A percentile compares a stretch with the other conserved stretches of the same genome.
Conservation (phyloP, 495 filamentous ascomycete genomes). For the Trypethelium eluteriae region DNA sequence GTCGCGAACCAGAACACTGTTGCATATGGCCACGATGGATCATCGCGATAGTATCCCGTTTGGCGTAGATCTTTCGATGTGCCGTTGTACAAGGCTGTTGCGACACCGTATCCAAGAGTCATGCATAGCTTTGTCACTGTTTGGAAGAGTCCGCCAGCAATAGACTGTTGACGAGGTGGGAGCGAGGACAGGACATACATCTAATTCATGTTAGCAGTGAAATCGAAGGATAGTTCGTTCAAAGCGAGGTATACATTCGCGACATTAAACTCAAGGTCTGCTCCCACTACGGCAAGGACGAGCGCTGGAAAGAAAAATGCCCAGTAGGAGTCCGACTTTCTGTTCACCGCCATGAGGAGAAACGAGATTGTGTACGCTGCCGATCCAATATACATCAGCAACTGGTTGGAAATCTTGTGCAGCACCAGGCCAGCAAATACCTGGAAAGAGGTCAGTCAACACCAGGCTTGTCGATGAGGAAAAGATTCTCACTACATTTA, state of each 20-base stretch:
- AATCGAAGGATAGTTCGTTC: neutral
- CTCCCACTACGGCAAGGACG: slow-evolving; percentile 33
- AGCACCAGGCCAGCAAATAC: slow-evolving; percentile 34
- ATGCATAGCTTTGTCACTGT: slow-evolving; percentile 34
- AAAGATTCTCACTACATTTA: slow-evolving; percentile 25
- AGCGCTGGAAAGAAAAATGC: slow-evolving; percentile 35
- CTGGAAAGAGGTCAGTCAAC: neutral
- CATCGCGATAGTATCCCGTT: slow-evolving; percentile 28
- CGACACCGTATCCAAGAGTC: slow-evolving; percentile 34
- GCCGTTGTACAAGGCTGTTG: slow-evolving; percentile 35
- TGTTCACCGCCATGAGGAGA: slow-evolving; percentile 31
- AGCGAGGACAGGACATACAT: slow-evolving; percentile 40
- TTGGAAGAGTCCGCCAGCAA: slow-evolving; percentile 38
- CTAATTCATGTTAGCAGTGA: slow-evolving; percentile 12
- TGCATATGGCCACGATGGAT: slow-evolving; percentile 30
- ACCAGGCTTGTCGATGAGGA: neutral
- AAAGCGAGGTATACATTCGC: slow-evolving; percentile 43
- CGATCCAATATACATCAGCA: slow-evolving; percentile 34
- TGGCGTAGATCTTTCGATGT: slow-evolving; percentile 24
- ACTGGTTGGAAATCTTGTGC: slow-evolving; percentile 37
- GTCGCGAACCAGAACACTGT: slow-evolving; percentile 30
- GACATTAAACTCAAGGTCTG: slow-evolving; percentile 51
- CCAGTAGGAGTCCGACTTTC: slow-evolving; percentile 34
- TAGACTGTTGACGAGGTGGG: slow-evolving; percentile 31
- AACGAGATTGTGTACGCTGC: slow-evolving; percentile 30